Base-by-base conservation (phyloP, 2,329 filamentous ascomycete genomes). In the Penicillium nordicum region DNA sequence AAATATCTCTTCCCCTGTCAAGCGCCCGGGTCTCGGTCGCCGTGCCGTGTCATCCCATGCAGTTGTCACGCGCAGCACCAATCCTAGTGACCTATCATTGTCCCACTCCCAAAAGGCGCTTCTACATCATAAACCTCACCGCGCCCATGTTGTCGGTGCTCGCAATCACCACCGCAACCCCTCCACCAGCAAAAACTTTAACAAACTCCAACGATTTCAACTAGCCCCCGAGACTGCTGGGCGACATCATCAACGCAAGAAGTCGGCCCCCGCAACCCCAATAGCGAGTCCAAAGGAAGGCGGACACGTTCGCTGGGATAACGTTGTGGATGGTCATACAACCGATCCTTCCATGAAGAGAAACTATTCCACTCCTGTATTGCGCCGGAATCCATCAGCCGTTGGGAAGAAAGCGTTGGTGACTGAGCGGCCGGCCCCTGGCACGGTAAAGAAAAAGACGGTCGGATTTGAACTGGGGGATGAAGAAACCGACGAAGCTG, bases 381-480 rank as follows among this genome's bases (percentile, higher is more conserved):
- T 79, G 18, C 70, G 69, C 53, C 74, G 75, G 46, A 73, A 77
- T 63, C 62, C 65, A 10, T 74, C 74, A 16, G 69, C 66, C 16
- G 63, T 71, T 18, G 65, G 69, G 6, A 79, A 78, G 67, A 78
- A 77, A 63, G 61, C 68, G 16, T 57, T 71, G 60, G 69, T 69
- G 16, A 74, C 66, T 27, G 70, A 69, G 45, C 71, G 70, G 16
- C 69, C 71, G 12, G 63, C 64, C 27, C 64, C 69, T 18, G 73
- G 71, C 50, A 64, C 68, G n/a, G 71, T 71, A 36, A 74, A 72
- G 63, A 76, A 77, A 68, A 78, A 78, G 61, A 70, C 74, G n/a
- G 75, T 78, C 50, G 76, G 77, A 16, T 79, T 79, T 60, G 74
- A 79, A 57, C 63, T 79, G 38, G 77, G 69, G 5, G 75, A 74